phyloP scores from a whole-genome alignment of 306 rosid genomes.

The Corylus avellana region DNA sequence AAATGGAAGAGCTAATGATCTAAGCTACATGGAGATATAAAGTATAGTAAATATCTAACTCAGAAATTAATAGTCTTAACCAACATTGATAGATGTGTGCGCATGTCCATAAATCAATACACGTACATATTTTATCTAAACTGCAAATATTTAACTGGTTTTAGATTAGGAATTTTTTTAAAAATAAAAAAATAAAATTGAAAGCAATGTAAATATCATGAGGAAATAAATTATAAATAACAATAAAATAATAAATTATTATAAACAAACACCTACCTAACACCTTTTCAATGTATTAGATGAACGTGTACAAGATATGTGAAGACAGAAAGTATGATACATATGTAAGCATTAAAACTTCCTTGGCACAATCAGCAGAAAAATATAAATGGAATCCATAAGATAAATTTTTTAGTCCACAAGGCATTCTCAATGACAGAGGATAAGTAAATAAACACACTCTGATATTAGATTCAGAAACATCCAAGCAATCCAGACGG shows the following conservation, averaged over 20 bases:
- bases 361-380: neutral
- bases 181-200: neutral
- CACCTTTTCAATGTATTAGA: neutral
- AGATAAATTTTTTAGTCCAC: neutral
- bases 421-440: neutral
- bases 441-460: neutral
- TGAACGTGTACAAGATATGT: neutral
- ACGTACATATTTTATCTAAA: slow-evolving; percentile 1
- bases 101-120: neutral
- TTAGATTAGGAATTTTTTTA: neutral
- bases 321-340: neutral
- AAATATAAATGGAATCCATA: neutral
- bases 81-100: neutral
- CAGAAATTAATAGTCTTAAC: slow-evolving; percentile 22
- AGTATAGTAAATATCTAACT: slow-evolving; percentile 48
- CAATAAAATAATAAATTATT: too few relatives aligned
- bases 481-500: neutral
- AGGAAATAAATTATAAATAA: neutral
- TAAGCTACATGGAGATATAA: slow-evolving; percentile 90
- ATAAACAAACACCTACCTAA: neutral
- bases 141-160: slow-evolving; percentile 11
- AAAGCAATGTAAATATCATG: neutral
- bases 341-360: neutral
- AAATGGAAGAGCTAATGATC: slow-evolving; percentile 99
- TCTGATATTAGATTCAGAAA: neutral